Evolutionary conservation across 768 basidiomycete species (phyloP).

Genomic region (Thelephora ganbajun): DNA sequence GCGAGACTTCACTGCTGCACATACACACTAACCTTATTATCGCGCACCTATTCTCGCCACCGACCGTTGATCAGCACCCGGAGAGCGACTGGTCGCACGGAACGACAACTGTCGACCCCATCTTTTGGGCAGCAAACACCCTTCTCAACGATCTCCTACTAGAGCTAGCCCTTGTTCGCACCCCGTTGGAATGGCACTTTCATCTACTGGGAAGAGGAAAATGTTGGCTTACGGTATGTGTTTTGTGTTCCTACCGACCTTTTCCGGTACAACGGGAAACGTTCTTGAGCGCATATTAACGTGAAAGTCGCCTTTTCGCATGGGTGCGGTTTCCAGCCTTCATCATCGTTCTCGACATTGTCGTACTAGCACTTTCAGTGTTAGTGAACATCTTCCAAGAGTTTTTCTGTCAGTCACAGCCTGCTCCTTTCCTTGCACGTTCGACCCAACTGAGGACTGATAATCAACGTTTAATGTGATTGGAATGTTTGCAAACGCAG

Average conservation of each 20-base stretch:
- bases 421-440: background rate
- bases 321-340: constrained; percentile 16
- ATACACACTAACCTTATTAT: no score
- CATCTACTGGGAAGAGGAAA: background rate
- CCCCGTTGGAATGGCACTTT: background rate
- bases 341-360: constrained; percentile 31
- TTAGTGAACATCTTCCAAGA: constrained; percentile 44
- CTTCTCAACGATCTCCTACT: no score
- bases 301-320: background rate
- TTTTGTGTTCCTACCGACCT: background rate
- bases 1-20: no score
- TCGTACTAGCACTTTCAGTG: constrained; percentile 38
- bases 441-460: background rate
- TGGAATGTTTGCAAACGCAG: constrained; percentile 17
- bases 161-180: background rate
- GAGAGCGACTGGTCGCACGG: no score
- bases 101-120: no score
- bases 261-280: no score
- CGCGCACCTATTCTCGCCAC: no score
- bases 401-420: constrained; percentile 38
- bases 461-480: background rate
- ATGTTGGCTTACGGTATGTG: background rate
- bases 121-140: no score
- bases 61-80: no score
- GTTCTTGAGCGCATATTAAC: background rate